These are phyloP conservation scores for Leccinum subtestaceum DNA, from an alignment of 768 basidiomycete genomes.

Conservation along the genomic window DNA sequence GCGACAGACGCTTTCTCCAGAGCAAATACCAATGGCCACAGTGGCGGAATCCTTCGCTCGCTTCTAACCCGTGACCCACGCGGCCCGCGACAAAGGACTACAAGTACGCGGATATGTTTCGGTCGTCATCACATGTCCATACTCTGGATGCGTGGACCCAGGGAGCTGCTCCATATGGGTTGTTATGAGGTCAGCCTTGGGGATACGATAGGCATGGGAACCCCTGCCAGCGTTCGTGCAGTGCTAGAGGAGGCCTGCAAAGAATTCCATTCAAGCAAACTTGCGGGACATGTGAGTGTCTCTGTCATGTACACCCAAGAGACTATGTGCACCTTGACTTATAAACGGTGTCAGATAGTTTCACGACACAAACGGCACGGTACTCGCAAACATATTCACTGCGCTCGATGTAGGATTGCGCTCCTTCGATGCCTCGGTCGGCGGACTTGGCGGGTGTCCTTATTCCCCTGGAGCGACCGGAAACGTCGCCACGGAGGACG, in stretches of 20 bases:
- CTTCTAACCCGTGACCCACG: no score
- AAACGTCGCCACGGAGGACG: slow-evolving; percentile 59
- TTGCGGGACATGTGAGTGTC: slow-evolving; percentile 59
- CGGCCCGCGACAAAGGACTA: slow-evolving; percentile 44
- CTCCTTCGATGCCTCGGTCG: slow-evolving; percentile 81
- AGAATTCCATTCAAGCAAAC: slow-evolving; percentile 53
- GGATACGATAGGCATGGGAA: slow-evolving; percentile 88
- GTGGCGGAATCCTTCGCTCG: no score
- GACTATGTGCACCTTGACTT: not conserved
- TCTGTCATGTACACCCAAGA: slow-evolving; percentile 24
- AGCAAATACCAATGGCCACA: no score
- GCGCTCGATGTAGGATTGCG: slow-evolving; percentile 72
- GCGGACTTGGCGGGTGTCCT: slow-evolving; percentile 49
- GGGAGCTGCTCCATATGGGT: slow-evolving; percentile 79
- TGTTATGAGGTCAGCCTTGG: slow-evolving; percentile 92
- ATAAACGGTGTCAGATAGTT: slow-evolving; percentile 49
- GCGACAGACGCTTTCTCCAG: no score
- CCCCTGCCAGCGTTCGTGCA: slow-evolving; percentile 60
- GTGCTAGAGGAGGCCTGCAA: slow-evolving; percentile 72
- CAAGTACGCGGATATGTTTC: slow-evolving; percentile 41
- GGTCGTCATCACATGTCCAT: slow-evolving; percentile 77
- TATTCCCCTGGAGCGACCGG: slow-evolving; percentile 69
- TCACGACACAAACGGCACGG: slow-evolving; percentile 89
- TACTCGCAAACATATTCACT: slow-evolving; percentile 68
- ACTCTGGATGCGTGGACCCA: slow-evolving; percentile 74